These are phyloP conservation scores for Geopyxis carbonaria DNA, from an alignment of 495 filamentous ascomycete genomes.

Conservation along the genomic window DNA sequence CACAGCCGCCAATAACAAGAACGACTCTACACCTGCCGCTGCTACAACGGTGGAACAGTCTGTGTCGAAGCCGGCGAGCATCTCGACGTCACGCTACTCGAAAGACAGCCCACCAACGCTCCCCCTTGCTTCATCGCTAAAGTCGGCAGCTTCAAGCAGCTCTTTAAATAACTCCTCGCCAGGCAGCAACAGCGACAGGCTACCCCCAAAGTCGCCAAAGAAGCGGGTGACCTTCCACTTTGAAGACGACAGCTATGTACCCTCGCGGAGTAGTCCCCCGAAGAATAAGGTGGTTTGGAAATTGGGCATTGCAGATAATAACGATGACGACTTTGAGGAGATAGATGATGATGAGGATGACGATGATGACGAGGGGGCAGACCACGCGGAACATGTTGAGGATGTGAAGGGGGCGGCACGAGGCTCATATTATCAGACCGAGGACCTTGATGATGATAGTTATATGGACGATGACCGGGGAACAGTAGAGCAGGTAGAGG, in stretches of 20 bases:
- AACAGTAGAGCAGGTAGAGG: constrained; percentile 11
- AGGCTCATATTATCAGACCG: neutral
- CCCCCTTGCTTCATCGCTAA: constrained; percentile 24
- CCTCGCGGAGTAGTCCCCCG: constrained; percentile 24
- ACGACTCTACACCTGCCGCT: too few relatives aligned
- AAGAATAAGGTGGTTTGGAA: constrained; percentile 18
- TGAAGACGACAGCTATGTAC: constrained; percentile 23
- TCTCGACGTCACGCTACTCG: neutral
- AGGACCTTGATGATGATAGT: neutral
- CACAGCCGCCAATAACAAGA: neutral
- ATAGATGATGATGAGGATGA: constrained; percentile 13
- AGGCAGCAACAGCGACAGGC: constrained; percentile 8
- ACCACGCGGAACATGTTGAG: constrained; percentile 7
- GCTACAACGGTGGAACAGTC: too few relatives aligned
- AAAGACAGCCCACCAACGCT: constrained; percentile 15
- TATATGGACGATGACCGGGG: neutral
- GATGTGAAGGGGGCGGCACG: constrained; percentile 6
- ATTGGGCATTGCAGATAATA: constrained; percentile 6
- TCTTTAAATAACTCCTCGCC: constrained; percentile 10
- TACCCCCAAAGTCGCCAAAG: constrained; percentile 24
- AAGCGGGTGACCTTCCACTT: constrained; percentile 25
- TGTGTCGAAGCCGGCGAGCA: too few relatives aligned
- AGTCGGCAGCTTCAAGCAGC: constrained; percentile 19
- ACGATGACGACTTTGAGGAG: constrained; percentile 3
- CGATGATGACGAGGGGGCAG: constrained; percentile 6